A percentile compares a stretch with the other conserved stretches of the same genome.
phyloP scores from a whole-genome alignment of 805 yeast genomes.

The Candida coquimbonensis region DNA sequence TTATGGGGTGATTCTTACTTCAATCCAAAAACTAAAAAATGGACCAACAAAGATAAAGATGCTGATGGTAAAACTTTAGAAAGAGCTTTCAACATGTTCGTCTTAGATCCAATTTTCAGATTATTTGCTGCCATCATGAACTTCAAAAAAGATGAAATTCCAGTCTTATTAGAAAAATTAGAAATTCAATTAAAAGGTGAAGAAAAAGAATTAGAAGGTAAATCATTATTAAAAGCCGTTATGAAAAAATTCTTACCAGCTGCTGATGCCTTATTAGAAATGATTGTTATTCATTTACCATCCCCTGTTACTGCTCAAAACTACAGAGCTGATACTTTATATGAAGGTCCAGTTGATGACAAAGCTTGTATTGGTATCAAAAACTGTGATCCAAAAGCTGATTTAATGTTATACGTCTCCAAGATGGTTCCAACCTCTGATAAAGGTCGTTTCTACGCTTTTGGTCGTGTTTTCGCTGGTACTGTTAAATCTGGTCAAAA shows the following conservation, averaged over 20 bases:
- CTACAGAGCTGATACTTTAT: constrained; percentile 98
- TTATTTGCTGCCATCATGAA: constrained; percentile 95
- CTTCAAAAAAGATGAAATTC: constrained; percentile 97
- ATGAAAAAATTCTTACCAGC: constrained; percentile 99
- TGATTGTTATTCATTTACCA: constrained; percentile 97
- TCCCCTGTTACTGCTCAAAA: constrained; percentile 98
- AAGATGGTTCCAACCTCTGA: constrained; percentile 99
- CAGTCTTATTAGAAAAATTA: constrained; percentile 85
- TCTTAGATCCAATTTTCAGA: constrained; percentile 98
- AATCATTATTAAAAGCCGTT: constrained; percentile 95
- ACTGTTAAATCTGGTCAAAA: constrained; percentile 98
- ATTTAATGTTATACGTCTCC: constrained; percentile 98
- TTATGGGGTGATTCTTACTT: constrained; percentile 99
- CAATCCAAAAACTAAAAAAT: constrained; percentile 99
- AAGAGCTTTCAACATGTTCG: constrained; percentile 99
- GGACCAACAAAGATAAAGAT: constrained; percentile 94
- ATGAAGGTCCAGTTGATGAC: constrained; percentile 98
- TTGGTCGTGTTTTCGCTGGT: constrained; percentile 99
- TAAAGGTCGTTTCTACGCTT: constrained; percentile 99
- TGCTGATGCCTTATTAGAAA: constrained; percentile 98
- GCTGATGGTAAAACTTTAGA: constrained; percentile 93
- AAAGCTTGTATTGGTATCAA: constrained; percentile 85
- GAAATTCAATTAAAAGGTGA: constrained; percentile 91
- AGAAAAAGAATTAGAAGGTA: constrained; percentile 98
- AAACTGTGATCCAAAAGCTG: constrained; percentile 98